These are phyloP conservation scores for Articulospora tetracladia DNA, from an alignment of 495 filamentous ascomycete species.

Conservation along the genomic window DNA sequence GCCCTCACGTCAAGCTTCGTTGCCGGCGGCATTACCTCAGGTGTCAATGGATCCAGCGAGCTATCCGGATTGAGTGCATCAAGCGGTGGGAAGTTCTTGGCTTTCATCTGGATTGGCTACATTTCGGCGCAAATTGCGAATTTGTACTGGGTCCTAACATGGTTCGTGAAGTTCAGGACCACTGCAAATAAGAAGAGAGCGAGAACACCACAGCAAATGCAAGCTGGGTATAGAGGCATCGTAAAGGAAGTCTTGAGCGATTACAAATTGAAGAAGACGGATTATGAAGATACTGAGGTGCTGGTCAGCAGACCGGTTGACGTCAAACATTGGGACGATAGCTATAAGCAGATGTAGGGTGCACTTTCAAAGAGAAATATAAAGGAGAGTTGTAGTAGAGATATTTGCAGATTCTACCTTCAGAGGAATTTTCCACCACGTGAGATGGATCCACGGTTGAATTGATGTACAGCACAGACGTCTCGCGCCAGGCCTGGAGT, in stretches of 20 bases:
- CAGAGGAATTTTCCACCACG: not conserved
- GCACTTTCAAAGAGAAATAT: not conserved
- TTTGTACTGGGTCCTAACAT: conserved; percentile 4
- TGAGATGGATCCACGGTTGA: too few relatives aligned
- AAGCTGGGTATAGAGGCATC: conserved; percentile 3
- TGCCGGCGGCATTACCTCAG: not conserved
- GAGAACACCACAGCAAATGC: conserved; percentile 4
- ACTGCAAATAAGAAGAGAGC: conserved; percentile 4
- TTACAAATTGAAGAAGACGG: conserved; percentile 1
- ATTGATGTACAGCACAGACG: too few relatives aligned
- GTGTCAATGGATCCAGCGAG: conserved; percentile 7
- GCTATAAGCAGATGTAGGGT: not conserved
- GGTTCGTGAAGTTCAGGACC: conserved; percentile 8
- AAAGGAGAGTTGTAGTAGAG: not conserved
- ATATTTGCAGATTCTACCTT: too few relatives aligned
- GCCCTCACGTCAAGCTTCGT: conserved; percentile 7
- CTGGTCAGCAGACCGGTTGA: not conserved
- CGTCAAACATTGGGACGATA: conserved; percentile 3
- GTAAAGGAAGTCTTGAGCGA: conserved; percentile 4
- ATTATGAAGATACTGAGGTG: conserved; percentile 6
- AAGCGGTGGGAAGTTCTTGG: conserved; percentile 8
- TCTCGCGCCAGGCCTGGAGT: too few relatives aligned
- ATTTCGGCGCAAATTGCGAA: conserved; percentile 11
- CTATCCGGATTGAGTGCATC: conserved; percentile 5
- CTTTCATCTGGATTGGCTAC: conserved; percentile 8